These are phyloP conservation scores for Rubus parviflorus DNA, from an alignment of 306 rosid species.

Conservation along the genomic window DNA sequence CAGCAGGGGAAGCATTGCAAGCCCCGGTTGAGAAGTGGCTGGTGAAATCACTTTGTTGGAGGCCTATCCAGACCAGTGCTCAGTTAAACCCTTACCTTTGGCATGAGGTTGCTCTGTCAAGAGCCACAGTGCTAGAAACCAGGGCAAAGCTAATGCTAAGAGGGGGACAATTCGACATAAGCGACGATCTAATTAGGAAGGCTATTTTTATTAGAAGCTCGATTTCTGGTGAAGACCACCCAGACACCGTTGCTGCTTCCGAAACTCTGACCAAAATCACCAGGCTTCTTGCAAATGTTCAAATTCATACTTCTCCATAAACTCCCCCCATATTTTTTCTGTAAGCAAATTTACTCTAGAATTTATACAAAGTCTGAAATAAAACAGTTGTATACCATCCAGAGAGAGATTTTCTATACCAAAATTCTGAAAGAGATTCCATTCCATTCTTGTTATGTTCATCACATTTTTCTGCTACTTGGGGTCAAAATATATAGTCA, in stretches of 20 bases:
- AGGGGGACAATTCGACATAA: slow-evolving; percentile 82
- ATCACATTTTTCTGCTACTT: too few relatives aligned
- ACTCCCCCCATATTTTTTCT: slow-evolving; percentile 32
- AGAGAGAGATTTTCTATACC: slow-evolving; percentile 31
- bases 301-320: slow-evolving; percentile 63
- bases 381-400: slow-evolving; percentile 49
- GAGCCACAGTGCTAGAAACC: slow-evolving; percentile 82
- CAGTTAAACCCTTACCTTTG: slow-evolving; percentile 85
- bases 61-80: slow-evolving; percentile 74
- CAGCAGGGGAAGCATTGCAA: slow-evolving; percentile 80
- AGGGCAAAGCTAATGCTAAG: slow-evolving; percentile 86
- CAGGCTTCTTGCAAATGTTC: slow-evolving; percentile 70
- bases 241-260: slow-evolving; percentile 71
- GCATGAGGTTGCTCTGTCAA: slow-evolving; percentile 77
- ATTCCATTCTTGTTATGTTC: background rate
- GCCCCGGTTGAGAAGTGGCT: slow-evolving; percentile 83
- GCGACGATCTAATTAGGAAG: slow-evolving; percentile 80
- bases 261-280: slow-evolving; percentile 77
- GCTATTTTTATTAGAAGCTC: slow-evolving; percentile 79
- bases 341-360: slow-evolving; percentile 45
- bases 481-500: too few relatives aligned
- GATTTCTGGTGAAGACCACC: slow-evolving; percentile 82
- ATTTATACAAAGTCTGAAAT: slow-evolving; percentile 46
- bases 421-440: slow-evolving; percentile 30
- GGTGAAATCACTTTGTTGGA: slow-evolving; percentile 78